Conservation (phyloP, 2,329 filamentous ascomycete genomes). For the Pseudogymnoascus sp. region DNA sequence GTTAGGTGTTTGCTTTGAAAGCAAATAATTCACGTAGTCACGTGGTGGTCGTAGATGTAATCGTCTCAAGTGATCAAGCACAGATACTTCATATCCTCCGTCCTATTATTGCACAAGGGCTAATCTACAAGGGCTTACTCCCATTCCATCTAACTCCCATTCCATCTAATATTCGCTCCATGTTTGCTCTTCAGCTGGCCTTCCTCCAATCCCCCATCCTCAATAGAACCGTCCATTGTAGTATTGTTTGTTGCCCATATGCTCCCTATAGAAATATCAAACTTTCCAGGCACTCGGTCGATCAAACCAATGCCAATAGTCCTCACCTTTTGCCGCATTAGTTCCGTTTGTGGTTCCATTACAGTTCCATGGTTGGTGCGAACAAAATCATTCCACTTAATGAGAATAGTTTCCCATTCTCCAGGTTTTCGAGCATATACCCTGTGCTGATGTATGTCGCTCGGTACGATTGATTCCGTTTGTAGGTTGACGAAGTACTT, state of each 20-base stretch:
- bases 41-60: not conserved
- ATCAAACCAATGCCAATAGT: constrained; percentile 83
- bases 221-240: constrained; percentile 29
- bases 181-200: constrained; percentile 35
- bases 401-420: constrained; percentile 90
- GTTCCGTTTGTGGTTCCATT: constrained; percentile 85
- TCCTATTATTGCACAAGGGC: not conserved
- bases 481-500: constrained; percentile 94
- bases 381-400: constrained; percentile 89
- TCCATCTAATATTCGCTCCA: constrained; percentile 37
- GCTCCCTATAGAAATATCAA: constrained; percentile 74
- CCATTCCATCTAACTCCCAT: constrained; percentile 33
- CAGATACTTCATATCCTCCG: not conserved
- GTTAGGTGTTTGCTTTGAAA: not conserved
- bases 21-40: constrained; percentile 1
- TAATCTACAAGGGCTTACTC: constrained; percentile 14
- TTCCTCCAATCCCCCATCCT: constrained; percentile 21
- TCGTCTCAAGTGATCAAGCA: not conserved
- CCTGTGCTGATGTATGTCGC: constrained; percentile 93
- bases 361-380: constrained; percentile 88
- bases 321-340: constrained; percentile 76
- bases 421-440: constrained; percentile 71
- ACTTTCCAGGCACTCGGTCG: constrained; percentile 80
- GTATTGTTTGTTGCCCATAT: constrained; percentile 78
- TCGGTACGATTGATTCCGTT: constrained; percentile 85